A percentile compares a stretch with the other conserved stretches of the same genome.
phyloP scores from a whole-genome alignment of 148 eudicot genomes.

The Nepenthes gracilis region DNA sequence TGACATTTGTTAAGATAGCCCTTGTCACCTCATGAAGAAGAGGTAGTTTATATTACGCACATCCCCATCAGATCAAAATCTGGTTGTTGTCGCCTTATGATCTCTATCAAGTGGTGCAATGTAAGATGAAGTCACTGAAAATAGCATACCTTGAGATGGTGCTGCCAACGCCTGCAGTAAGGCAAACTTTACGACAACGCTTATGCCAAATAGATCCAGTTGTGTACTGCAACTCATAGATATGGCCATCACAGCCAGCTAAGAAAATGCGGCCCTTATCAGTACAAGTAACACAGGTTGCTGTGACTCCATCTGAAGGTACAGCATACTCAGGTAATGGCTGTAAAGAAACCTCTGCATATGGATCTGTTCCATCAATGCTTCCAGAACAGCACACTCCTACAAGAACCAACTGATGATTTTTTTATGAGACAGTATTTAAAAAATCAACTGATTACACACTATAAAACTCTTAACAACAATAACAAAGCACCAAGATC shows the following conservation, averaged over 20 bases:
- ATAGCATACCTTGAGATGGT: slow-evolving; percentile 67
- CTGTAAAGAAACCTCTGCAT: slow-evolving; percentile 86
- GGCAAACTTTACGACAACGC: slow-evolving; percentile 92
- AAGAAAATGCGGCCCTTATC: slow-evolving; percentile 72
- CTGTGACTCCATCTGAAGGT: slow-evolving; percentile 91
- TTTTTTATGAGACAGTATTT: slow-evolving; percentile 13
- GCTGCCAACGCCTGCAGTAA: slow-evolving; percentile 82
- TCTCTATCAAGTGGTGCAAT: too few relatives aligned
- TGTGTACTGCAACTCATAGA: slow-evolving; percentile 81
- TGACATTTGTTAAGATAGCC: too few relatives aligned
- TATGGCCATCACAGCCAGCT: slow-evolving; percentile 96
- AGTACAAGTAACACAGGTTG: slow-evolving; percentile 85
- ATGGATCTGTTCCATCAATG: slow-evolving; percentile 85
- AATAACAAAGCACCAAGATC: too few relatives aligned
- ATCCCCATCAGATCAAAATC: too few relatives aligned
- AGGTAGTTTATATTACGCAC: too few relatives aligned
- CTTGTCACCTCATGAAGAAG: too few relatives aligned
- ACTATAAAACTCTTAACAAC: too few relatives aligned
- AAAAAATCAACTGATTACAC: not conserved
- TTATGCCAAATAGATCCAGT: slow-evolving; percentile 91
- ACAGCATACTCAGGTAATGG: slow-evolving; percentile 78
- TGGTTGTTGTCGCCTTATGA: too few relatives aligned
- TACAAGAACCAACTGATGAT: slow-evolving; percentile 72
- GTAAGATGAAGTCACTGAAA: not conserved
- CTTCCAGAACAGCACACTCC: slow-evolving; percentile 93